Evolutionary conservation across 139 green algal genomes (phyloP).

Genomic region (Trebouxia sp.): DNA sequence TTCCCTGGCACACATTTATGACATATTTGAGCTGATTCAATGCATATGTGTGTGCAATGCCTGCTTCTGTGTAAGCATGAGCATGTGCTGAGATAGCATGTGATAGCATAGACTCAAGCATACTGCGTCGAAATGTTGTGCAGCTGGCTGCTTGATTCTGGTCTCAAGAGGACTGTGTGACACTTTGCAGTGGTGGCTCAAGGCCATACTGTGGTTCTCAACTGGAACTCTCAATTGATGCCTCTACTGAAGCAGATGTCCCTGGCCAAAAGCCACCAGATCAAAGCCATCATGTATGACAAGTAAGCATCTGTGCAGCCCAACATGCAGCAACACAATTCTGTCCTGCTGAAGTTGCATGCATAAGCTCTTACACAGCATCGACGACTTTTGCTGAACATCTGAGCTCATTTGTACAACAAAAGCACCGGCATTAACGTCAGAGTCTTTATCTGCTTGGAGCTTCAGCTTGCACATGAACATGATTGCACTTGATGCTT

Average conservation of each 20-base stretch:
- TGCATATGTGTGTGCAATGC: too few relatives aligned
- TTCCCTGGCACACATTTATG: too few relatives aligned
- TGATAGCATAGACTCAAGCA: too few relatives aligned
- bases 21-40: too few relatives aligned
- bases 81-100: neutral
- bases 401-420: too few relatives aligned
- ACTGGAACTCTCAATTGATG: conserved; percentile 40
- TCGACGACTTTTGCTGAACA: neutral
- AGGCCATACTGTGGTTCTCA: conserved; percentile 43
- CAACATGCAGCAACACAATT: neutral
- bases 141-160: too few relatives aligned
- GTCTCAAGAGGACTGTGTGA: neutral
- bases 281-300: conserved; percentile 16
- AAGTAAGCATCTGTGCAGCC: neutral
- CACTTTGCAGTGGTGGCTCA: conserved; percentile 30
- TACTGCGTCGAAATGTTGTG: too few relatives aligned
- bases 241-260: conserved; percentile 44
- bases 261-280: conserved; percentile 31
- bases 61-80: neutral
- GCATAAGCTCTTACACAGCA: neutral
- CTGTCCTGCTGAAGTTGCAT: neutral
- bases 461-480: too few relatives aligned
- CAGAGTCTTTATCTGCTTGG: too few relatives aligned
- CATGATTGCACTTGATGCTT: neutral
- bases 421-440: too few relatives aligned